Evolutionary conservation across 768 basidiomycete genomes (phyloP).

Genomic region (Tricholoma bakamatsutake): DNA sequence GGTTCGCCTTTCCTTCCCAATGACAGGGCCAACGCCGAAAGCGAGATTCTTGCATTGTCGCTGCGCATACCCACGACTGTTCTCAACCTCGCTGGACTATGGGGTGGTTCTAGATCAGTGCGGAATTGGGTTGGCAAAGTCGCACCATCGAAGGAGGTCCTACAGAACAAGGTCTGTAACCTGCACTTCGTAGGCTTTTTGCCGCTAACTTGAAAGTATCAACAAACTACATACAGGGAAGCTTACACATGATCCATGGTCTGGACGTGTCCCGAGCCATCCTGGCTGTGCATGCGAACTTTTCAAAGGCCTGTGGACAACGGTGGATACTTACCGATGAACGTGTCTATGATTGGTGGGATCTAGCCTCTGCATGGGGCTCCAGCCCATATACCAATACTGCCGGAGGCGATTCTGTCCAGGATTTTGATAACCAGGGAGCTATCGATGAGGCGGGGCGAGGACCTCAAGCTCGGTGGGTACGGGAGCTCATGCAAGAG

Average conservation of each 20-base stretch:
- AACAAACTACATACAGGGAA: slow-evolving; percentile 30
- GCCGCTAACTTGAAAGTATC: neutral
- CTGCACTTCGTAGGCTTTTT: neutral
- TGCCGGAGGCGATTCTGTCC: neutral
- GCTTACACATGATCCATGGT: slow-evolving; percentile 59
- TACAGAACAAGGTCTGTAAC: slow-evolving; percentile 39
- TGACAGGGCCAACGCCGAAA: slow-evolving; percentile 45
- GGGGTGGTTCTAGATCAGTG: slow-evolving; percentile 47
- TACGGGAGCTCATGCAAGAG: slow-evolving; percentile 53
- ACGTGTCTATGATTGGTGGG: slow-evolving; percentile 66
- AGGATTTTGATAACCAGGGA: neutral
- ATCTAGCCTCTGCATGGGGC: slow-evolving; percentile 54
- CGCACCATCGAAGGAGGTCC: slow-evolving; percentile 49
- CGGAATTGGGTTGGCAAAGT: slow-evolving; percentile 49
- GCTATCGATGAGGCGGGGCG: slow-evolving; percentile 11
- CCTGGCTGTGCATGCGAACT: slow-evolving; percentile 47
- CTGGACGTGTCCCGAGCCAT: slow-evolving; percentile 53
- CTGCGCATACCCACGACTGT: slow-evolving; percentile 41
- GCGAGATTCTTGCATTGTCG: slow-evolving; percentile 45
- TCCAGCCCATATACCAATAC: neutral
- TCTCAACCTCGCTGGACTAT: slow-evolving; percentile 57
- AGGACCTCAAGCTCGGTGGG: slow-evolving; percentile 46
- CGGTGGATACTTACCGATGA: slow-evolving; percentile 53
- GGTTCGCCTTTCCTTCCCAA: slow-evolving; percentile 40
- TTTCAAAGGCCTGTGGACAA: slow-evolving; percentile 39